Evolutionary conservation across 2,329 filamentous ascomycete genomes (phyloP), one percentile per base, ranked within the genome.

Genomic region (Elsinoe australis): DNA sequence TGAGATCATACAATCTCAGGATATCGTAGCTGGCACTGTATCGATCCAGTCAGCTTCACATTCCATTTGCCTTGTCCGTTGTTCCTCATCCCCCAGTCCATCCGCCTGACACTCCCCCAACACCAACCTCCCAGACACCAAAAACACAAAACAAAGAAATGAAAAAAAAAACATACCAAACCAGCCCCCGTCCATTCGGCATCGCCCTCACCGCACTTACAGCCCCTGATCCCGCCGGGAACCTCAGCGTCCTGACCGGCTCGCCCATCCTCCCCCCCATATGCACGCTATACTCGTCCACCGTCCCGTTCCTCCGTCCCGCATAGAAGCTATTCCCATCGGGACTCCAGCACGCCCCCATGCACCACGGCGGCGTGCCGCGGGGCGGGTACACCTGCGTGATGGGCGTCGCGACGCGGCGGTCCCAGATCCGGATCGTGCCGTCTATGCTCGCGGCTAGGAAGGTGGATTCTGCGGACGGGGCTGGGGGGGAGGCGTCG

Each of bases 271-370:
- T 76, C 12, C 54, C 53, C 19, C 59, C 55, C 58, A 88, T 87
- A 62, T 92, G 87, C 14, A 98, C 73, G 59, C 80, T 87, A 66
- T 85, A 98, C 66, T 98, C 92, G 57, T 98, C 92, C 0, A 98
- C 92, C 0, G 87, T 94, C 45, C 87, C 79, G 64, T 96, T 96
- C 50, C 92, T 76, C 21, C 92, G 75, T 0, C 92, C 92, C 0
- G 85, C 89, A 66, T 95, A 98, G 58, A 98, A 89, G 65, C 80
- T 87, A 66, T 96, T 96, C 10, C 92, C 92, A 62, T 95, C 86
- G 0, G 88, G 88, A 48, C 85, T 90, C 92, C 92, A 98, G 69
- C 88, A 95, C 1, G 88, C 87, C 55, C 87, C 89, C 81, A 95
- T 95, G 65, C 90, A 96, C 90, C 90, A 98, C 0, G 90, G 92